Evolutionary conservation across 75 land plant species (phyloP).

Genomic region (Adiantum capillusveneris): DNA sequence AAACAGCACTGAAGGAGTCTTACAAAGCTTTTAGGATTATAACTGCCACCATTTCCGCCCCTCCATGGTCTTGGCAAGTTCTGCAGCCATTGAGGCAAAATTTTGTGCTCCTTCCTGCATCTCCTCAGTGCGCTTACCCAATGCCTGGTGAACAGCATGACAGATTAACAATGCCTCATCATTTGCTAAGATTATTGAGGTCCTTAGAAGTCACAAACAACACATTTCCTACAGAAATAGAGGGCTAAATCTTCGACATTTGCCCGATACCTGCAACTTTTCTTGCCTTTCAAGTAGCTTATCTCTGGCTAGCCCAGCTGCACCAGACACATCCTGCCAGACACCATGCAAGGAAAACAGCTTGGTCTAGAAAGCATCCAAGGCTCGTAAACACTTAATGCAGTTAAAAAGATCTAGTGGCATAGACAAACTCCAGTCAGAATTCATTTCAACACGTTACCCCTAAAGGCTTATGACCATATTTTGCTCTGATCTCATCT

Average conservation of each 20-base stretch:
- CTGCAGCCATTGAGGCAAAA: constrained; percentile 72
- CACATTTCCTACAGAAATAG: no score
- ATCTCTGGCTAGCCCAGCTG: constrained; percentile 67
- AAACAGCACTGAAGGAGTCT: no score
- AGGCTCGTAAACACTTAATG: no score
- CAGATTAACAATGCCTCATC: no score
- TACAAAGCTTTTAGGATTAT: no score
- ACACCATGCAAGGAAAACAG: no score
- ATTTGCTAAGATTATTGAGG: no score
- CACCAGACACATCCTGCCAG: constrained; percentile 63
- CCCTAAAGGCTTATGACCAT: constrained; percentile 44
- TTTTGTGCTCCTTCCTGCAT: constrained; percentile 72
- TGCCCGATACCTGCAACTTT: constrained; percentile 79
- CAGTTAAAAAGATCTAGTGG: no score
- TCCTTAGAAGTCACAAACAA: no score
- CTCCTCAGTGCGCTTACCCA: constrained; percentile 58
- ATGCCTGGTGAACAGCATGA: constrained; percentile 32
- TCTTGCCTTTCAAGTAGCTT: constrained; percentile 74
- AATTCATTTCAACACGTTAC: constrained; percentile 37
- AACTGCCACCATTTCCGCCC: constrained; percentile 76
- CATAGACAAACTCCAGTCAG: no score
- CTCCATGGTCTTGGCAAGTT: constrained; percentile 81
- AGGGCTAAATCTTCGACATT: no score
- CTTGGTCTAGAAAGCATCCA: no score
- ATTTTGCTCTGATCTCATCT: constrained; percentile 75